Percentiles rank a stretch among this genome's conserved stretches.
phyloP scores from a whole-genome alignment of 73 alveolate species.

The Blepharisma japonicum region DNA sequence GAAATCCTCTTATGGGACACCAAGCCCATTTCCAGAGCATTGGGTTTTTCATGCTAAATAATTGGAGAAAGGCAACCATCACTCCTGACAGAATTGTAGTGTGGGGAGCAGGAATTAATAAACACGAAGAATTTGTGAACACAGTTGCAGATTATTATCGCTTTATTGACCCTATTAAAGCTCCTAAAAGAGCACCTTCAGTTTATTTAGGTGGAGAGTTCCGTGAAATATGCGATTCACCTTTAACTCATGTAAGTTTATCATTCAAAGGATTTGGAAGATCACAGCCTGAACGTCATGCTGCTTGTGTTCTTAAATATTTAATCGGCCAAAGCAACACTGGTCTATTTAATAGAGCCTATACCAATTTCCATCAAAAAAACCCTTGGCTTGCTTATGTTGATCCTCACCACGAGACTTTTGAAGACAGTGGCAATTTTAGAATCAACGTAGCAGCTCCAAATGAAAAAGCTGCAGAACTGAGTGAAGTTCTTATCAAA shows the following conservation, averaged over 20 bases:
- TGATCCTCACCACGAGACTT: not conserved
- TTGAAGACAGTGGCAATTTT: constrained; percentile 10
- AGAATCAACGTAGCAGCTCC: constrained; percentile 6
- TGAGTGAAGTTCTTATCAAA: not conserved
- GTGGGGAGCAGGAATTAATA: constrained; percentile 21
- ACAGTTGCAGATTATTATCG: not conserved
- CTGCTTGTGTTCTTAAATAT: constrained; percentile 6
- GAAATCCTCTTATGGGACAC: constrained; percentile 2
- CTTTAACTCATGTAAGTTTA: not conserved
- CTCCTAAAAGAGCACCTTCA: constrained; percentile 9
- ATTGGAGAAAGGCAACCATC: not conserved
- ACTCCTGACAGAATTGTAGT: constrained; percentile 23
- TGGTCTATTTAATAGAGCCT: not conserved
- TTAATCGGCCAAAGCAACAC: not conserved
- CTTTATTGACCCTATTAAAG: not conserved
- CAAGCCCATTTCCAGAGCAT: not conserved
- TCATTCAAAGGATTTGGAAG: constrained; percentile 1
- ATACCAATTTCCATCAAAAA: not conserved
- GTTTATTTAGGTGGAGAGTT: constrained; percentile 11
- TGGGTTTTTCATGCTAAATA: not conserved
- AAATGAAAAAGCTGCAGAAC: not conserved
- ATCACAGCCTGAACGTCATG: constrained; percentile 2
- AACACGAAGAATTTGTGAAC: constrained; percentile 24
- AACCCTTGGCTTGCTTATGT: not conserved
- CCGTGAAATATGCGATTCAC: not conserved